phyloP scores from a whole-genome alignment of 495 filamentous ascomycete genomes.

The Neurospora sp. region DNA sequence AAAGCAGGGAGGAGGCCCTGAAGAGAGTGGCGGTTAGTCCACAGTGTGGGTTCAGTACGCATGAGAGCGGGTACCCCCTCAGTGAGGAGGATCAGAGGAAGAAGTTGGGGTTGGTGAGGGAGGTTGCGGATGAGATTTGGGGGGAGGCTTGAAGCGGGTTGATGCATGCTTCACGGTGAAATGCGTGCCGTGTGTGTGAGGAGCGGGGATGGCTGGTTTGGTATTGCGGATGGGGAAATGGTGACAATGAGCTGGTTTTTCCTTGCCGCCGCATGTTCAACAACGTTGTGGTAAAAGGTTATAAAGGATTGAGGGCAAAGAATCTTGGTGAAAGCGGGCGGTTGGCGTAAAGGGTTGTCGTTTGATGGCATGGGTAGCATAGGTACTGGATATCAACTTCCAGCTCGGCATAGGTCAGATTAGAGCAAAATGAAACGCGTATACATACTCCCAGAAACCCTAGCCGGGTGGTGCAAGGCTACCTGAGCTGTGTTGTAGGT shows the following conservation, averaged over 20 bases:
- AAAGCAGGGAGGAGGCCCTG: constrained; percentile 54
- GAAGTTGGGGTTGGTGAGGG: constrained; percentile 56
- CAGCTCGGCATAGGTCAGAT: background rate
- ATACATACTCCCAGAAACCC: no score
- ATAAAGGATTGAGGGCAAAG: background rate
- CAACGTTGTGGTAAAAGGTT: background rate
- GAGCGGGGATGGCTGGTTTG: no score
- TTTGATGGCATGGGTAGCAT: background rate
- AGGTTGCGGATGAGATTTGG: constrained; percentile 63
- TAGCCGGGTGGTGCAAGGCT: no score
- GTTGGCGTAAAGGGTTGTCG: background rate
- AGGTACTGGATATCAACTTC: constrained; percentile 11
- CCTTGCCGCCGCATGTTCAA: background rate
- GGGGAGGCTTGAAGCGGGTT: constrained; percentile 37
- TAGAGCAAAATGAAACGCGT: no score
- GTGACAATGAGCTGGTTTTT: background rate
- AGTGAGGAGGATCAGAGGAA: constrained; percentile 57
- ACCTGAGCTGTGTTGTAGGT: no score
- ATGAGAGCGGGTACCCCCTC: constrained; percentile 57
- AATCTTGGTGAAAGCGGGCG: background rate
- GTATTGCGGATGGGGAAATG: no score
- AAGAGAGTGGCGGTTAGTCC: constrained; percentile 62
- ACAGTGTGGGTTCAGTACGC: constrained; percentile 73
- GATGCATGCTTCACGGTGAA: no score
- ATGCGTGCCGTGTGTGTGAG: no score